Evolutionary conservation across 2,329 filamentous ascomycete genomes (phyloP), one percentile per base, ranked within the genome.

Genomic region (Hysterium pulicare): DNA sequence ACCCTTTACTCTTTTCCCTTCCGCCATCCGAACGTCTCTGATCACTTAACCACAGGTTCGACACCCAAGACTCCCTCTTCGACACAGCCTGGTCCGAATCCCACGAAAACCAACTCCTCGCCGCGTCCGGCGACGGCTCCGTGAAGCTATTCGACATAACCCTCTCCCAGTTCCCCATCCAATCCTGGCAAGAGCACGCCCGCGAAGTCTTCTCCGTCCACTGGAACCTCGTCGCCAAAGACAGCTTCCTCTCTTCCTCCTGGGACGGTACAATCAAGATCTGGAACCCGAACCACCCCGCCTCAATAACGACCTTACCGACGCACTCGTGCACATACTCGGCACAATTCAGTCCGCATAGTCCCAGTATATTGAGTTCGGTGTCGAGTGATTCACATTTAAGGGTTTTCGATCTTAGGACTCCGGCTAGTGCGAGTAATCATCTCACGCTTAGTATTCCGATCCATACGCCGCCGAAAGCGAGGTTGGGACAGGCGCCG

Each of bases 231-330:
- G 81, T 95, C 4, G 81, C 86, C 22, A 98, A 98, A 65, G 87
- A 93, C 58, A 88, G 82, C 0, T 97, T 98, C 62, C 78, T 90
- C 22, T 94, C 88, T 1, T 90, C 84, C 52, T 95, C 89, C 5
- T 98, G 93, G 93, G 93, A 98, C 60, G 93, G 93, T 38, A 94
- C 88, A 2, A 82, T 97, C 56, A 96, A 96, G 71, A 83, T 98
- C 58, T 98, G 91, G 91, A 88, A 87, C 11, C 93, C 93, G 1
- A 83, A 85, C 37, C 77, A 86, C 30, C 75, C 73, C 33, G 75
- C 83, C 41, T 91, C 88, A 23, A 72, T 98, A 44, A 78, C 84
- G 42, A 98, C 93, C 2, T 77, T 98, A 20, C 90, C 93, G 3
- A 87, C 93, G 20, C 90, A 95, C 58, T 88, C 82, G 55, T 98